Percentiles rank a stretch among this genome's conserved stretches.
phyloP scores from a whole-genome alignment of 23 red algal genomes.

The Cyanidioschyzon merolae region DNA sequence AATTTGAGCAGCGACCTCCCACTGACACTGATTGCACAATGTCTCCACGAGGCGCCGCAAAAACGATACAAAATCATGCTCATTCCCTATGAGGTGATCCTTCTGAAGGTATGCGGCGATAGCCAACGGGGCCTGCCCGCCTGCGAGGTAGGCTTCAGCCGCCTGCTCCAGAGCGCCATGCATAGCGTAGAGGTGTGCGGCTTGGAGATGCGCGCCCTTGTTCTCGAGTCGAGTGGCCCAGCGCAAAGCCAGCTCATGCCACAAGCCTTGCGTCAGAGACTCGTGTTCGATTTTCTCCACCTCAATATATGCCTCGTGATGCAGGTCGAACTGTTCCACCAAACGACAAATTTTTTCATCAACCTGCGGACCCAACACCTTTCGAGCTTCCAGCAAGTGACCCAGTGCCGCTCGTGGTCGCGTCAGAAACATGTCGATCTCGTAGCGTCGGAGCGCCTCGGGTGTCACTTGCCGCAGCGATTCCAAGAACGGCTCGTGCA shows the following conservation, averaged over 20 bases:
- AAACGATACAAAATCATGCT: not conserved
- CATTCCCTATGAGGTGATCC: too few species aligned
- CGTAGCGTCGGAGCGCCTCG: slow-evolving; percentile 30
- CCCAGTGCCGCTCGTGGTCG: slow-evolving; percentile 33
- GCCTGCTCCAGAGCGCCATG: not conserved
- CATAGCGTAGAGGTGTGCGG: not conserved
- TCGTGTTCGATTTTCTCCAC: not conserved
- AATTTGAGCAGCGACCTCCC: not conserved
- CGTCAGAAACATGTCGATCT: slow-evolving; percentile 45
- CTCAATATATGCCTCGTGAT: not conserved
- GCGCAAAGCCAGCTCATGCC: not conserved
- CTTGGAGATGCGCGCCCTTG: not conserved
- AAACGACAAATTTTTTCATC: not conserved
- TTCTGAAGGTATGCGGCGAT: not conserved
- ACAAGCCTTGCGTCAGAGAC: not conserved
- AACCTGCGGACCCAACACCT: not conserved
- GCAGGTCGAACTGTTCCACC: not conserved
- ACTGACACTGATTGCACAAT: not conserved
- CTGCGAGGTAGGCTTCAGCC: not conserved
- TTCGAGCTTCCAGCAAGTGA: slow-evolving; percentile 3
- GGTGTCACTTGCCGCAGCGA: slow-evolving; percentile 20
- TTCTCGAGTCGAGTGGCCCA: not conserved
- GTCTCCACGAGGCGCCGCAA: not conserved
- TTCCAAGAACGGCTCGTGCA: slow-evolving; percentile 30
- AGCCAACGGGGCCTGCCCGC: not conserved